Conservation (phyloP, 2,329 filamentous ascomycete genomes). For the Blastomyces silverae region DNA sequence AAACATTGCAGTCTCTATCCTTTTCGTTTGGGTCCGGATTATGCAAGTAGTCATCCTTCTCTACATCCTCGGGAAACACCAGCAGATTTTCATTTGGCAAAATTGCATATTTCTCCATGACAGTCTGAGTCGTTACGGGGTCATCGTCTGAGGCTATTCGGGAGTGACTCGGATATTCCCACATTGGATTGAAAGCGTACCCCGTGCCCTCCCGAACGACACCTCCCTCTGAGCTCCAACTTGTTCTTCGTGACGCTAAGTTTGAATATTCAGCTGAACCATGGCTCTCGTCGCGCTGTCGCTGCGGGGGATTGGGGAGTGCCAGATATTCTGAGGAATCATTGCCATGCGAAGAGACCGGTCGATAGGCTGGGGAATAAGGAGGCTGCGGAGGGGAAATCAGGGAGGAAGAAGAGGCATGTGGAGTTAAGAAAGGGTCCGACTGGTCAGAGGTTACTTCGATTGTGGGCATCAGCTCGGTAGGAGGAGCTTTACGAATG, state of each 20-base stretch:
- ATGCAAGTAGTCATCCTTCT: conserved; percentile 66
- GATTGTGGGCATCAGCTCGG: background rate
- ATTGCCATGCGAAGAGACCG: background rate
- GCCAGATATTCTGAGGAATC: background rate
- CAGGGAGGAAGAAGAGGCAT: background rate
- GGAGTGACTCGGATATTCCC: conserved; percentile 54
- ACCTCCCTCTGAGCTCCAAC: conserved; percentile 55
- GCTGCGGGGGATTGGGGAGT: background rate
- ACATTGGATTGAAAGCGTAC: conserved; percentile 51
- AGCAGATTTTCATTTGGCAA: conserved; percentile 59
- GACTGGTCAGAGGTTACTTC: background rate
- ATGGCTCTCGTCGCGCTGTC: background rate
- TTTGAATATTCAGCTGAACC: conserved; percentile 36
- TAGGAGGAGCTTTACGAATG: background rate
- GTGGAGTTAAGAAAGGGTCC: conserved; percentile 5
- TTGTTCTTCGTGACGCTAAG: conserved; percentile 56
- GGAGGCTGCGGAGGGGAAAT: background rate
- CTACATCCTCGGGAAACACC: conserved; percentile 64
- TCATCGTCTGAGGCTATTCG: conserved; percentile 59
- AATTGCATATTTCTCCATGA: conserved; percentile 68
- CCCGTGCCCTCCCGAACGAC: conserved; percentile 48
- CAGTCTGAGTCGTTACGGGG: conserved; percentile 62
- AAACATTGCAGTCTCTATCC: conserved; percentile 57
- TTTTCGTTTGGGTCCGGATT: conserved; percentile 62
- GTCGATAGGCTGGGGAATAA: conserved; percentile 4